phyloP scores from a whole-genome alignment of 1,139 yeast species.

The Yamadazyma mexicana region DNA sequence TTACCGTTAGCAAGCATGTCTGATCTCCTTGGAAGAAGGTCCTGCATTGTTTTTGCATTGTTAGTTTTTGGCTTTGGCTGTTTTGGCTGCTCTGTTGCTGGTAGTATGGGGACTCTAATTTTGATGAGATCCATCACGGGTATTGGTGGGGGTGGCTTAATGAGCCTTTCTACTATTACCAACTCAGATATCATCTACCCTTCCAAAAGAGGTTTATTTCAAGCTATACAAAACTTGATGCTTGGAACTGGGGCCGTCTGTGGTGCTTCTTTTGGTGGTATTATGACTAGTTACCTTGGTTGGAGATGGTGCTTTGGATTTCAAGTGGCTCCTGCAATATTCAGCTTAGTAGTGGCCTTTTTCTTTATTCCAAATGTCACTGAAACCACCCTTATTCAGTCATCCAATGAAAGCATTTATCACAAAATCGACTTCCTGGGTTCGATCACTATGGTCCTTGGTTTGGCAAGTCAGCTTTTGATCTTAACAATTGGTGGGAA shows the following conservation, averaged over 20 bases:
- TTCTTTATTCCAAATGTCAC: slow-evolving; percentile 19
- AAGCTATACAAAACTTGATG: slow-evolving; percentile 26
- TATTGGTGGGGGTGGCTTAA: slow-evolving; percentile 34
- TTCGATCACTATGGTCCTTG: slow-evolving; percentile 19
- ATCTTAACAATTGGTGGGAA: slow-evolving; percentile 28
- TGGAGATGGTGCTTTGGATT: slow-evolving; percentile 31
- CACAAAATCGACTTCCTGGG: slow-evolving; percentile 22
- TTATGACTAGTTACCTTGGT: slow-evolving; percentile 19
- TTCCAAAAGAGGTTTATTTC: slow-evolving; percentile 26
- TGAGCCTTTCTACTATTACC: slow-evolving; percentile 27
- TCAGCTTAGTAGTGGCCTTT: slow-evolving; percentile 21
- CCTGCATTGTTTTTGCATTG: slow-evolving; percentile 24
- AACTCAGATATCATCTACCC: slow-evolving; percentile 30
- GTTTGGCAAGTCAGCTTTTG: slow-evolving; percentile 28
- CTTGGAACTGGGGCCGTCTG: slow-evolving; percentile 25
- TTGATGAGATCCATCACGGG: slow-evolving; percentile 26
- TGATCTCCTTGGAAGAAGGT: slow-evolving; percentile 53
- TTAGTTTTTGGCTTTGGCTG: slow-evolving; percentile 28
- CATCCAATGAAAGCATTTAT: slow-evolving; percentile 1
- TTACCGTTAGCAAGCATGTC: slow-evolving; percentile 49
- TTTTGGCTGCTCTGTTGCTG: slow-evolving; percentile 25
- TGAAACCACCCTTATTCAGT: neutral
- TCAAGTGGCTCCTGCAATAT: slow-evolving; percentile 18
- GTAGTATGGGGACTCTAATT: slow-evolving; percentile 18
- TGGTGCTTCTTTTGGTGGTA: slow-evolving; percentile 29